phyloP scores from a whole-genome alignment of 108 stramenopile species.

The Stephanodiscus triporus region DNA sequence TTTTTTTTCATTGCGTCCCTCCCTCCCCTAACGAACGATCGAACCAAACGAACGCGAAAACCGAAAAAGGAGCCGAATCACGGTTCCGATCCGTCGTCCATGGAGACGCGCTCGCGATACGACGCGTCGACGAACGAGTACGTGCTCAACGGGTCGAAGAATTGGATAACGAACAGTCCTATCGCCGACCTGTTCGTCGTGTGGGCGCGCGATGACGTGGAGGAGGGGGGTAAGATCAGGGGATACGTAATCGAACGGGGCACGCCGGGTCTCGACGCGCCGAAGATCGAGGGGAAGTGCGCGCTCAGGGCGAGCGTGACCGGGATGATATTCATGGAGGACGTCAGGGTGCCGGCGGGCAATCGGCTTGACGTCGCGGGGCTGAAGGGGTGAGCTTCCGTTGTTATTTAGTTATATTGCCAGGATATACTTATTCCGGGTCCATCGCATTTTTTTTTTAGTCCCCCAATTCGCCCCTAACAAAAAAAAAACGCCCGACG shows the following conservation, averaged over 20 bases:
- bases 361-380: constrained; percentile 64
- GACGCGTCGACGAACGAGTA: constrained; percentile 83
- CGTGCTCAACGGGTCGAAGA: constrained; percentile 92
- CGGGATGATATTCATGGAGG: constrained; percentile 94
- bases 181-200: constrained; percentile 94
- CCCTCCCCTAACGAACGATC: neutral
- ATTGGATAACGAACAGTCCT: constrained; percentile 97
- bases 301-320: constrained; percentile 85
- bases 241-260: constrained; percentile 93
- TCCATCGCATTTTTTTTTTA: too few relatives aligned
- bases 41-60: neutral
- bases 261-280: constrained; percentile 76
- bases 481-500: too few relatives aligned
- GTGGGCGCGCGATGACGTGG: constrained; percentile 91
- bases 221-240: constrained; percentile 75
- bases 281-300: constrained; percentile 93
- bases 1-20: neutral
- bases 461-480: too few relatives aligned
- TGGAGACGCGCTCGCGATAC: constrained; percentile 84
- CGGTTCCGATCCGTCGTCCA: constrained; percentile 91
- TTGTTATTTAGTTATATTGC: neutral
- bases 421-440: too few relatives aligned
- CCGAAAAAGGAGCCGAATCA: constrained; percentile 87
- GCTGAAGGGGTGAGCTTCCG: constrained; percentile 50
- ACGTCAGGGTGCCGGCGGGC: constrained; percentile 77